Evolutionary conservation across 495 filamentous ascomycete species (phyloP).

Genomic region (Immersiella caudata): DNA sequence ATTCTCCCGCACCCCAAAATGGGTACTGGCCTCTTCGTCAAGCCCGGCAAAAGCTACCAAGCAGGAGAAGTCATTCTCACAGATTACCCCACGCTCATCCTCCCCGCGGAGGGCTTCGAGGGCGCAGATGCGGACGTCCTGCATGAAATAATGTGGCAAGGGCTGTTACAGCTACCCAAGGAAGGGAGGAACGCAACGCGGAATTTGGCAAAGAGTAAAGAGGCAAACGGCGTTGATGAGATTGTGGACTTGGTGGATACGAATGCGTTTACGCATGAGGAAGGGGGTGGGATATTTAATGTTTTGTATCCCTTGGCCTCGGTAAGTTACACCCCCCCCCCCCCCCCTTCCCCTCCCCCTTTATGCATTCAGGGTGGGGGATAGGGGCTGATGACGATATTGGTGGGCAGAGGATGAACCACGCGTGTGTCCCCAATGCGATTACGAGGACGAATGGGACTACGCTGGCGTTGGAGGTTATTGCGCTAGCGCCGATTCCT

Average conservation of each 20-base stretch:
- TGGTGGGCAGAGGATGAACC: conserved; percentile 19
- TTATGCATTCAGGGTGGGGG: background rate
- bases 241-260: conserved; percentile 19
- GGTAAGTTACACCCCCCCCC: conserved; percentile 8
- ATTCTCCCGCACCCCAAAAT: background rate
- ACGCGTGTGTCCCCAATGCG: conserved; percentile 17
- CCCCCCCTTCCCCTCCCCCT: background rate
- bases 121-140: background rate
- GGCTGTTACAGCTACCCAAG: conserved; percentile 5
- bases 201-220: conserved; percentile 6
- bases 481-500: conserved; percentile 4
- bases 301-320: conserved; percentile 17
- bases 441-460: conserved; percentile 10
- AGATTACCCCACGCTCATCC: conserved; percentile 16
- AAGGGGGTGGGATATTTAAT: conserved; percentile 12
- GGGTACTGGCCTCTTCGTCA: conserved; percentile 18
- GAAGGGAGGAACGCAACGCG: background rate
- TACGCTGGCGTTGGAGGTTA: background rate
- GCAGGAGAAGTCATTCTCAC: conserved; percentile 13
- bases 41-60: background rate
- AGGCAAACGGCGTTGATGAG: background rate
- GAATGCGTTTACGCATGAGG: conserved; percentile 21
- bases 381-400: background rate
- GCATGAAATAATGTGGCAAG: conserved; percentile 2
- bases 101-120: background rate